Evolutionary conservation across 257 asterid species (phyloP).

Genomic region (Lithospermum erythrorhizon): DNA sequence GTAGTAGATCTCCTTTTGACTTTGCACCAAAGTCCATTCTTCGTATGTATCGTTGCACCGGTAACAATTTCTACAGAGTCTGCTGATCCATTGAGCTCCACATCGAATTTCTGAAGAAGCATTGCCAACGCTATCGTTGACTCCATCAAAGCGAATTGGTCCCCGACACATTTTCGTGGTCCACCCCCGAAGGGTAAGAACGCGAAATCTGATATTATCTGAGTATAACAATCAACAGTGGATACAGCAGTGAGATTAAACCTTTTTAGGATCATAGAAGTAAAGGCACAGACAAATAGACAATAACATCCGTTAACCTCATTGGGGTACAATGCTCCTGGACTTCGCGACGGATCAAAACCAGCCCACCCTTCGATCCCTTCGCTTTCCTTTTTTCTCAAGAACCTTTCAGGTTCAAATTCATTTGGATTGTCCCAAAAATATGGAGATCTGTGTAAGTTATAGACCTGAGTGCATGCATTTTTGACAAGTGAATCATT

Average conservation of each 20-base stretch:
- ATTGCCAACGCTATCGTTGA: slow-evolving; percentile 80
- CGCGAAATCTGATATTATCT: slow-evolving; percentile 77
- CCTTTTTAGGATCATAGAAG: neutral
- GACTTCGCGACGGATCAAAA: slow-evolving; percentile 89
- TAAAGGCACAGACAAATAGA: neutral
- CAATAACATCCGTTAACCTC: slow-evolving; percentile 41
- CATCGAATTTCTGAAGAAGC: slow-evolving; percentile 60
- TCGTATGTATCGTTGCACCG: slow-evolving; percentile 94
- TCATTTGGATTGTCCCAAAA: slow-evolving; percentile 81
- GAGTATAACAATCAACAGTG: slow-evolving; percentile 10
- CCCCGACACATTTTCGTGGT: slow-evolving; percentile 95
- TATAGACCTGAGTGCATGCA: slow-evolving; percentile 52
- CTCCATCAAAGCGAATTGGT: slow-evolving; percentile 94
- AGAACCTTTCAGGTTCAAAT: slow-evolving; percentile 91
- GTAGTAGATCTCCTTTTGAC: slow-evolving; percentile 39
- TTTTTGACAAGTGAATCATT: neutral
- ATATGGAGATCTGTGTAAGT: slow-evolving; percentile 93
- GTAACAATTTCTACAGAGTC: slow-evolving; percentile 77
- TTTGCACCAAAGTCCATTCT: slow-evolving; percentile 83
- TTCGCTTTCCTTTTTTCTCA: slow-evolving; percentile 34
- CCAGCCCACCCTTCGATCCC: slow-evolving; percentile 89
- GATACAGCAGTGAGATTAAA: neutral
- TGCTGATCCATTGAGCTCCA: slow-evolving; percentile 48
- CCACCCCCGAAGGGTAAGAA: slow-evolving; percentile 99
- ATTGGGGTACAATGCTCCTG: slow-evolving; percentile 89